Evolutionary conservation across 495 filamentous ascomycete species (phyloP).

Genomic region (Lasiosphaeria ovina): DNA sequence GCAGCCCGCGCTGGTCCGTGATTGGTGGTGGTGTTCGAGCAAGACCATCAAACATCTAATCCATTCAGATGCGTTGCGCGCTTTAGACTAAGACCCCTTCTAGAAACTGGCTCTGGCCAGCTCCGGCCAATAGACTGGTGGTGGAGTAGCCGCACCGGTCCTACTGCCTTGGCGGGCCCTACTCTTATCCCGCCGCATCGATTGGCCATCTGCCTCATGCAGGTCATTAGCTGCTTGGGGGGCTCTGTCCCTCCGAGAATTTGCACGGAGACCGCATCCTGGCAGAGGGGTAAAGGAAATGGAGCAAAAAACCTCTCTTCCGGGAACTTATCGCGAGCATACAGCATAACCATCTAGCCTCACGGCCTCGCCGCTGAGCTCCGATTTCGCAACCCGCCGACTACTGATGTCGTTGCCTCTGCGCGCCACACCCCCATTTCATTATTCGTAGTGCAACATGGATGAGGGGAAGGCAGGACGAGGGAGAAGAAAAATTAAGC

Average conservation of each 20-base stretch:
- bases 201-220: conserved; percentile 20
- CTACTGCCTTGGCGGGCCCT: conserved; percentile 2
- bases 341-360: background rate
- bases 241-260: background rate
- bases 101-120: background rate
- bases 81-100: background rate
- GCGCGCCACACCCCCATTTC: background rate
- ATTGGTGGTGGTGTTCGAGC: conserved; percentile 2
- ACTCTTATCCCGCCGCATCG: conserved; percentile 15
- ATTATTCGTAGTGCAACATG: background rate
- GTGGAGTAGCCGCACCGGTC: background rate
- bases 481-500: background rate
- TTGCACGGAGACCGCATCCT: background rate
- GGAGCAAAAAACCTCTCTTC: background rate
- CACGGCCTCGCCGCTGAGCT: background rate
- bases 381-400: background rate
- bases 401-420: background rate
- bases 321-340: background rate
- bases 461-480: background rate
- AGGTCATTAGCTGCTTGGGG: background rate
- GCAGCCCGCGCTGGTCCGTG: background rate
- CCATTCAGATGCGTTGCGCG: no score
- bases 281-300: background rate
- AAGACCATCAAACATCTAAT: background rate
- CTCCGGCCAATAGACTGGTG: conserved; percentile 1